Base-by-base conservation (phyloP, 2,329 filamentous ascomycete species). In the Eutypa lata region DNA sequence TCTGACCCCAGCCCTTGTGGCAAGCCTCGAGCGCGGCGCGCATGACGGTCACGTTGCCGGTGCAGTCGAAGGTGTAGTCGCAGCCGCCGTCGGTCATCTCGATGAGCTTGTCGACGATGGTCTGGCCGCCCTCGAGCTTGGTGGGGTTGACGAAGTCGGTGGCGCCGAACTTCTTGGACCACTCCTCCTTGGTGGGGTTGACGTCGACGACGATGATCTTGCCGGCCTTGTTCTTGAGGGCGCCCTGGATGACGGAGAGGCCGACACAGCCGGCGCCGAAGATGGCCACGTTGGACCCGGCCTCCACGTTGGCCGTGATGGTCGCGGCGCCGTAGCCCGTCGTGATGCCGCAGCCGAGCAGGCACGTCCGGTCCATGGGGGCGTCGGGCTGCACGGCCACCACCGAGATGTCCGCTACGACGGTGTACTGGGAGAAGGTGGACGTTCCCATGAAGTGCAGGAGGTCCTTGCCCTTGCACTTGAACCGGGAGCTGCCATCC, bases 41-140 rank as follows among this genome's bases (percentile, higher is more conserved):
- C 94, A 69, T 99, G 52, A 99, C 94, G 63, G 86, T 84, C 50
- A 97, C 92, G 68, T 97, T 97, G 55, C 94, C 94, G 7, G 94
- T 99, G 82, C 94, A 97, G 79, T 99, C 94, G 71, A 99, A 99
- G 48, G 94, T 99, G 80, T 97, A 97, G 78, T 99, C 94, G 71
- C 91, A 96, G 49, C 94, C 94, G 61, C 94, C 94, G 67, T 97
- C 94, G 2, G 94, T 99, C 88, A 97, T 91, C 76, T 97, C 93
- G 62, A 97, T 85, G 59, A 99, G 82, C 78, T 93, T 88, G 68
- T 96, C 91, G 66, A 95, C 90, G 63, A 97, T 89, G 55, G 83
- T 90, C 81, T 93, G 88, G 58, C 80, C 82, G 62, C 26, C 26
- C 26, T 83, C 79, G 57, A 93, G 77, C 73, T 93, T 87, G 54